Evolutionary conservation across 164 flowering plant species (phyloP).

Genomic region (Aristolochia fimbriata): DNA sequence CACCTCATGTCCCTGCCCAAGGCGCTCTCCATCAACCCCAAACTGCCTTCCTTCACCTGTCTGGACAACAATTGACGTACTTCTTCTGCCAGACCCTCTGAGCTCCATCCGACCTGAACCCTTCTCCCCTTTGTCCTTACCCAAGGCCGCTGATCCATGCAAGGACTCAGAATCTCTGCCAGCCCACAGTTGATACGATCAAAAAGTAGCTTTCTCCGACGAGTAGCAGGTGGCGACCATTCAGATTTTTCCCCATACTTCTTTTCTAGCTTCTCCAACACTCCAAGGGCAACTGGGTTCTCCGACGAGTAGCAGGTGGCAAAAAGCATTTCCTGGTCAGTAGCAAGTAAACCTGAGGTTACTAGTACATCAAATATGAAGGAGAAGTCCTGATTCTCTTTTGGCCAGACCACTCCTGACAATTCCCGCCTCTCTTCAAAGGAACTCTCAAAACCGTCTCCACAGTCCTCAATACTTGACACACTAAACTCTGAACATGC

Average conservation of each 20-base stretch:
- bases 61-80: slow-evolving; percentile 29
- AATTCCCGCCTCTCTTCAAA: slow-evolving; percentile 2
- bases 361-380: slow-evolving; percentile 49
- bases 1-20: slow-evolving; percentile 18
- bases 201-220: slow-evolving; percentile 62
- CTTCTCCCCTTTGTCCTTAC: slow-evolving; percentile 16
- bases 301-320: slow-evolving; percentile 37
- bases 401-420: background rate
- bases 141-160: slow-evolving; percentile 48
- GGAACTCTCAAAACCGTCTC: background rate
- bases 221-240: slow-evolving; percentile 50
- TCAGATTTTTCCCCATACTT: slow-evolving; percentile 39
- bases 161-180: slow-evolving; percentile 27
- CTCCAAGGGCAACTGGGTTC: slow-evolving; percentile 29
- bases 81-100: slow-evolving; percentile 22
- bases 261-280: slow-evolving; percentile 61
- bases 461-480: slow-evolving; percentile 41
- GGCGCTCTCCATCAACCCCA: slow-evolving; percentile 9
- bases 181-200: slow-evolving; percentile 54
- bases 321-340: slow-evolving; percentile 12
- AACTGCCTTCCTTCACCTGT: slow-evolving; percentile 16
- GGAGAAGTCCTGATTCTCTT: slow-evolving; percentile 31
- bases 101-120: slow-evolving; percentile 12
- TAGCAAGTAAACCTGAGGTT: slow-evolving; percentile 31
- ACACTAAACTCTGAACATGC: slow-evolving; percentile 25